These are phyloP conservation scores for Dryadomyces quercivorus DNA, from an alignment of 2,329 filamentous ascomycete species.

Conservation along the genomic window DNA sequence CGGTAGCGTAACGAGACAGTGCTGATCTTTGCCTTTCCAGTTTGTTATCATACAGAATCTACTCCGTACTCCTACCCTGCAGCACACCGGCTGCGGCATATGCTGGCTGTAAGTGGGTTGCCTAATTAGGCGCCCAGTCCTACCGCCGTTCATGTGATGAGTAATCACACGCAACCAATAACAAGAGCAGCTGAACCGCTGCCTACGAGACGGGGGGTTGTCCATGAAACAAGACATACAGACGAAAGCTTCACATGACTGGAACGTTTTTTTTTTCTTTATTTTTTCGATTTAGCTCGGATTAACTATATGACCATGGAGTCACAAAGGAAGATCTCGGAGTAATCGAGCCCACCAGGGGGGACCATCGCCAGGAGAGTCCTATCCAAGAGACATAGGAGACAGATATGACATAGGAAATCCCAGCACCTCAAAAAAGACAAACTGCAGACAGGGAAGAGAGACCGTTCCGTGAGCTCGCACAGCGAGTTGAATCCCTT, in stretches of 20 bases:
- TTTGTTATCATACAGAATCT: too few relatives aligned
- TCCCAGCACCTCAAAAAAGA: conserved; percentile 3
- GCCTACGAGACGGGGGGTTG: too few relatives aligned
- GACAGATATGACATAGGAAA: conserved; percentile 13
- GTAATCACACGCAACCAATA: too few relatives aligned
- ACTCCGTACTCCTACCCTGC: too few relatives aligned
- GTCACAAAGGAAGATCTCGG: conserved; percentile 3
- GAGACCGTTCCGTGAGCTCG: background rate
- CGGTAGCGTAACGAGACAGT: too few relatives aligned
- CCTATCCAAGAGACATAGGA: conserved; percentile 22
- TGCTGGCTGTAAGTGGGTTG: too few relatives aligned
- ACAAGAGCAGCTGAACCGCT: too few relatives aligned
- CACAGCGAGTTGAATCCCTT: background rate
- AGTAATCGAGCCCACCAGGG: conserved; percentile 14
- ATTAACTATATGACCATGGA: conserved; percentile 27
- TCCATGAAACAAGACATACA: too few relatives aligned
- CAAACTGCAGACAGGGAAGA: background rate
- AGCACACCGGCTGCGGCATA: too few relatives aligned
- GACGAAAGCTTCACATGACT: background rate
- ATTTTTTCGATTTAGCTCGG: conserved; percentile 17
- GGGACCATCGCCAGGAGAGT: conserved; percentile 29
- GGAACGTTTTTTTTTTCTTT: background rate
- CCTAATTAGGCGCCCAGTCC: too few relatives aligned
- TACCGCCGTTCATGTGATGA: too few relatives aligned
- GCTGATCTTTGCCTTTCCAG: too few relatives aligned